phyloP scores from a whole-genome alignment of 2,329 filamentous ascomycete species.

The Aspergillus candidus region DNA sequence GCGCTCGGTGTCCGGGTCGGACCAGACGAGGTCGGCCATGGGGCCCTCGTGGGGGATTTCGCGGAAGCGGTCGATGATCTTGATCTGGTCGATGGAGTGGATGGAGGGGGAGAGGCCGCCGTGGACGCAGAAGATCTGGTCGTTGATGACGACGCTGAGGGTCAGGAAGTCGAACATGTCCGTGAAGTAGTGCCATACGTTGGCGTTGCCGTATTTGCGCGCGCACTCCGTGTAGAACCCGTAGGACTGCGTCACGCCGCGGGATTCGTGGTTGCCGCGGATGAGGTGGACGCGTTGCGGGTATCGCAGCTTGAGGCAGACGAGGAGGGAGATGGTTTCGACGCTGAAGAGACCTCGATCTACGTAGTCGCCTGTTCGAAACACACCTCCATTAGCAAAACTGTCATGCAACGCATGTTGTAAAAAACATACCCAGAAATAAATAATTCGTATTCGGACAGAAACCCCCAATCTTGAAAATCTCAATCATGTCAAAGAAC shows the following conservation, averaged over 20 bases:
- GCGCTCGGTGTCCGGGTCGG: conserved; percentile 91
- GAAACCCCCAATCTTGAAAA: conserved; percentile 95
- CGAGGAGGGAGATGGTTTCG: conserved; percentile 94
- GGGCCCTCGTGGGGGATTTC: conserved; percentile 98
- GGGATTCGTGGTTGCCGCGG: conserved; percentile 94
- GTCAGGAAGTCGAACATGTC: conserved; percentile 99
- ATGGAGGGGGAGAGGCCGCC: conserved; percentile 86
- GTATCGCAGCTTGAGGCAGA: conserved; percentile 95
- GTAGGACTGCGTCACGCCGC: conserved; percentile 96
- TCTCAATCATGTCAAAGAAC: conserved; percentile 98
- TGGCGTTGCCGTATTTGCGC: conserved; percentile 96
- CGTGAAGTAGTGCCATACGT: conserved; percentile 99
- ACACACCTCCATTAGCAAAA: conserved; percentile 4
- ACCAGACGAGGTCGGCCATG: conserved; percentile 99
- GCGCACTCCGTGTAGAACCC: conserved; percentile 98
- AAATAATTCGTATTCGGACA: conserved; percentile 98
- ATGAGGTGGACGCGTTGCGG: conserved; percentile 93
- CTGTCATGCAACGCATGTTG: background rate
- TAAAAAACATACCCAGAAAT: conserved; percentile 65
- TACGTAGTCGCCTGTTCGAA: conserved; percentile 76
- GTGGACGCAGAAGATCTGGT: conserved; percentile 98
- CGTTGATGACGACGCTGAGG: conserved; percentile 93
- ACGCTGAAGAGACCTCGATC: conserved; percentile 98
- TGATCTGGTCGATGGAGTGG: conserved; percentile 98
- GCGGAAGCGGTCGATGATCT: conserved; percentile 97